Base-by-base conservation (phyloP, 73 alveolate genomes). In the Loxodes magnus region DNA sequence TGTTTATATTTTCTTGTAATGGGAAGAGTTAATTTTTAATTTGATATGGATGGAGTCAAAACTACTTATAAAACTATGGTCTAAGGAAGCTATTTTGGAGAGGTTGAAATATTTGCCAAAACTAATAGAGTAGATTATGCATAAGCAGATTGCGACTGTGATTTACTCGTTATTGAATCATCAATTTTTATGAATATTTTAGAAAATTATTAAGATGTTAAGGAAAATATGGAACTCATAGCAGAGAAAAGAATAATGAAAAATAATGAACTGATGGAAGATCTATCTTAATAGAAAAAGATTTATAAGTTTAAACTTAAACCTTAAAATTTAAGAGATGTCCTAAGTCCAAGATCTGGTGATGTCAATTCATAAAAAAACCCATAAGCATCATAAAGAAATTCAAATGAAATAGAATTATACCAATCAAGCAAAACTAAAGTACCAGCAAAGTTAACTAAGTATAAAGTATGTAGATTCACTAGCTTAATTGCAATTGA, bases 51-150 rank as follows among this genome's bases (percentile, higher is more conserved):
- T 5, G 39, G 33, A 3, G 51, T 43, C 7, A 72, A 63, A 53
- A 34, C 60, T 22, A 71, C 57, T 24, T 71, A 61, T 26, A 71
- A 63, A 44, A 25, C 71, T 1, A 63, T 63, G 67, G 66, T 71
- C 3, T 26, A 64, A 51, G 77, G 84, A 0, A 17, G 71, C 0
- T 71, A 62, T 43, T 64, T 71, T 51, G 84, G 84, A 14, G 84
- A 71, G 23, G 64, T 71, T 10, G 84, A 71, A 28, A 49, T 71
- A 4, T 19, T 46, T 1, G 17, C 50, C 27, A 17, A n/a, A 10
- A 25, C 53, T 0, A 9, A 25, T 0, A 46, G 59, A 2, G 59
- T 25, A 24, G 34, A 2, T 1, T 25, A 17, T 46, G 59, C 39
- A n/a, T 20, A 12, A 16, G 0, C 59, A 0, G 5, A 10, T 1